Conservation (phyloP, 345 rosid species). For the Mallotus nudiflorus region DNA sequence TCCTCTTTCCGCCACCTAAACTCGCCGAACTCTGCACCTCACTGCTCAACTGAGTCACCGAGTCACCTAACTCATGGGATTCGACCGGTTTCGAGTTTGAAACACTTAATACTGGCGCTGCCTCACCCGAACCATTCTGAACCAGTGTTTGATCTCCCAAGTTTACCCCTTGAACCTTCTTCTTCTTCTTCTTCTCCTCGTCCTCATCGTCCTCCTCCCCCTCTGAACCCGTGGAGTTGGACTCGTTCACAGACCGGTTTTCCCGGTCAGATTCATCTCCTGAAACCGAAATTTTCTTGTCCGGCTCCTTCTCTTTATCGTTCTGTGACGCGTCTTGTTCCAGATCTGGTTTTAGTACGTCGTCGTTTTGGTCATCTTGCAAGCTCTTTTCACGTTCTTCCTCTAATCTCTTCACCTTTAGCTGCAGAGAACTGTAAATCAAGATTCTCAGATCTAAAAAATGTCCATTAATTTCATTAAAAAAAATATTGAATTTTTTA, state of each 20-base stretch:
- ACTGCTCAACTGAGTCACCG: slow-evolving; percentile 45
- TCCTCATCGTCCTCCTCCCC: slow-evolving; percentile 28
- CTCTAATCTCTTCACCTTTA: slow-evolving; percentile 65
- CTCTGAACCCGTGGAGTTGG: slow-evolving; percentile 65
- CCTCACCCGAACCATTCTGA: slow-evolving; percentile 26
- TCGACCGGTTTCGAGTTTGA: slow-evolving; percentile 31
- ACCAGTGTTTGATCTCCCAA: slow-evolving; percentile 15
- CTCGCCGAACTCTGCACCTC: slow-evolving; percentile 63
- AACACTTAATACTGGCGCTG: slow-evolving; percentile 35
- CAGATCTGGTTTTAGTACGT: slow-evolving; percentile 51
- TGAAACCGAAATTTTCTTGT: no score
- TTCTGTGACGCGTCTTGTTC: slow-evolving; percentile 30
- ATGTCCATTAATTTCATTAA: background rate
- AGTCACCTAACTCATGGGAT: slow-evolving; percentile 44
- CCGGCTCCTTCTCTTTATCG: slow-evolving; percentile 24
- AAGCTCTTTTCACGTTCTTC: slow-evolving; percentile 62
- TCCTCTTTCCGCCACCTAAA: slow-evolving; percentile 34
- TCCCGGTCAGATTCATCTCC: slow-evolving; percentile 61
- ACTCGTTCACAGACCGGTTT: slow-evolving; percentile 69
- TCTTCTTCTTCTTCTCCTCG: no score
- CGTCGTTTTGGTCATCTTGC: slow-evolving; percentile 15
- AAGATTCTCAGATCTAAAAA: slow-evolving; percentile 14
- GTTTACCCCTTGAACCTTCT: no score
- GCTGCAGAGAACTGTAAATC: slow-evolving; percentile 52
- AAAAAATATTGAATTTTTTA: background rate